These are phyloP conservation scores for Metarhizium guizhouense DNA, from an alignment of 2,329 filamentous ascomycete species.

Conservation along the genomic window DNA sequence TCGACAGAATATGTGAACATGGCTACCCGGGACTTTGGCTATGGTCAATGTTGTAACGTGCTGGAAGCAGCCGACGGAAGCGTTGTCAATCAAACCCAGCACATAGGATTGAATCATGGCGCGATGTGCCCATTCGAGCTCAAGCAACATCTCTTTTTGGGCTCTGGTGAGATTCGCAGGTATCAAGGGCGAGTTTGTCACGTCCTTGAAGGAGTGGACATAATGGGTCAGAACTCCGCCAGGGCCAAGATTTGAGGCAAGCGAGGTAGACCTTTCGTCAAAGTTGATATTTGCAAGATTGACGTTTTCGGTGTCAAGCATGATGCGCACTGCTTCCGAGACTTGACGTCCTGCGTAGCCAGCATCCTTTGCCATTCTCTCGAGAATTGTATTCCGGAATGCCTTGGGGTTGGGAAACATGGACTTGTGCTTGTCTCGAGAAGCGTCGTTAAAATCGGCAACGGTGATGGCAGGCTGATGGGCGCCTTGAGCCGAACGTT, in stretches of 20 bases:
- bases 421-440: conserved; percentile 15
- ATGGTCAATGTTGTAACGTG: conserved; percentile 52
- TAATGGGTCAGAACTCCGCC: not conserved
- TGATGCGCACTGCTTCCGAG: conserved; percentile 23
- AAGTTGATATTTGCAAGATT: conserved; percentile 21
- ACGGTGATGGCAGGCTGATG: not conserved
- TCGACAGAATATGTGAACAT: conserved; percentile 46
- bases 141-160: conserved; percentile 61
- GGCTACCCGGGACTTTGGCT: conserved; percentile 53
- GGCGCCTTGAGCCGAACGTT: not conserved
- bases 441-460: conserved; percentile 16
- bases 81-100: conserved; percentile 54
- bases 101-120: conserved; percentile 61
- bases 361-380: conserved; percentile 28
- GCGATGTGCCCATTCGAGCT: conserved; percentile 59
- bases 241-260: not conserved
- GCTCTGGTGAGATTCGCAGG: conserved; percentile 47
- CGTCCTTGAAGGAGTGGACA: conserved; percentile 3
- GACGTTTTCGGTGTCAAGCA: conserved; percentile 25
- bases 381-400: conserved; percentile 13
- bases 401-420: conserved; percentile 10
- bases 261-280: conserved; percentile 18
- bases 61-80: conserved; percentile 34
- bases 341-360: conserved; percentile 22
- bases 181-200: conserved; percentile 27